Evolutionary conservation across 495 filamentous ascomycete species (phyloP).

Genomic region (Hyaloscypha bicolor): DNA sequence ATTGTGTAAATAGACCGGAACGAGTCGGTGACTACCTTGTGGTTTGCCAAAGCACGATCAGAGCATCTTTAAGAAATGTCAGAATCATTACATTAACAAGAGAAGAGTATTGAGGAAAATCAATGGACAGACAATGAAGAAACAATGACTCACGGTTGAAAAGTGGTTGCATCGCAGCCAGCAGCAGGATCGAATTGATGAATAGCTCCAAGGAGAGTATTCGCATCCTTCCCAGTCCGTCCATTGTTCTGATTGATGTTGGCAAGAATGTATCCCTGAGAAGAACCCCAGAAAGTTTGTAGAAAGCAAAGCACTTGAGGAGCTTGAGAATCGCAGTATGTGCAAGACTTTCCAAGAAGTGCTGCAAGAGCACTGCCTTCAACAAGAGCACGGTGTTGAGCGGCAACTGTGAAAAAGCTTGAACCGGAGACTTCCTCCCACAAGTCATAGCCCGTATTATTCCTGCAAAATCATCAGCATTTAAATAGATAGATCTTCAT

Average conservation of each 20-base stretch:
- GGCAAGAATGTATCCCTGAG: constrained; percentile 43
- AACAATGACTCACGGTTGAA: constrained; percentile 49
- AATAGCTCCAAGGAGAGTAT: constrained; percentile 49
- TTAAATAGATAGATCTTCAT: too few relatives aligned
- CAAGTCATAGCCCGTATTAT: constrained; percentile 48
- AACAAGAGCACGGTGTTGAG: constrained; percentile 48
- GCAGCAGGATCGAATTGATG: constrained; percentile 50
- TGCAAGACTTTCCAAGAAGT: constrained; percentile 40
- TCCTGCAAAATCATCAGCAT: constrained; percentile 36
- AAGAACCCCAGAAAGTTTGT: constrained; percentile 47
- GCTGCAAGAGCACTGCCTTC: constrained; percentile 37
- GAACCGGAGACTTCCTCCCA: constrained; percentile 58
- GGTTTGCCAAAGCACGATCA: constrained; percentile 47
- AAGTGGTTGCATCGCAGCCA: constrained; percentile 48
- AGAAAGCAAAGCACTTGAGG: constrained; percentile 53
- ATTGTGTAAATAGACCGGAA: constrained; percentile 50
- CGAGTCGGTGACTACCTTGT: constrained; percentile 52
- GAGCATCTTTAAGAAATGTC: constrained; percentile 25
- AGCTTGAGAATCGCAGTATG: constrained; percentile 46
- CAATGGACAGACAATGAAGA: not conserved
- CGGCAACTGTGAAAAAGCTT: constrained; percentile 63
- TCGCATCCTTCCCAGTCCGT: constrained; percentile 50
- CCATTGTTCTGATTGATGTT: constrained; percentile 44
- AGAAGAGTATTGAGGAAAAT: too few relatives aligned
- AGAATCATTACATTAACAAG: not conserved